phyloP scores from a whole-genome alignment of 257 asterid species.

The Rubia yunnanensis region DNA sequence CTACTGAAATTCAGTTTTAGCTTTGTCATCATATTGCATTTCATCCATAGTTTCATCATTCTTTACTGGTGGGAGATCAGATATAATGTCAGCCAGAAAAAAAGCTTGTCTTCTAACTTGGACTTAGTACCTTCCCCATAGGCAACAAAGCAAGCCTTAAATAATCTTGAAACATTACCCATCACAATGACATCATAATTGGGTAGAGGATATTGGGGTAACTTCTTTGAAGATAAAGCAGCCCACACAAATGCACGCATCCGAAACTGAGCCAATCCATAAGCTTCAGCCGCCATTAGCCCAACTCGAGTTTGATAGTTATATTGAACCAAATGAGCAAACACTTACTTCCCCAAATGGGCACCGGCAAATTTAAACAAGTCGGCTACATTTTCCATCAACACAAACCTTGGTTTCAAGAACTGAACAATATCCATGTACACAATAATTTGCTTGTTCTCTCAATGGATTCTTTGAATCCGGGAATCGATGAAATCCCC shows the following conservation, averaged over 20 bases:
- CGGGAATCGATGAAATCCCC: slow-evolving; percentile 72
- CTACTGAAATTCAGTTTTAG: slow-evolving; percentile 48
- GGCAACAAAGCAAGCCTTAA: slow-evolving; percentile 62
- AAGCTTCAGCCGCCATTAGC: slow-evolving; percentile 81
- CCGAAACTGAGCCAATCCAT: slow-evolving; percentile 78
- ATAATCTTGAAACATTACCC: slow-evolving; percentile 49
- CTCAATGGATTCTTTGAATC: slow-evolving; percentile 39
- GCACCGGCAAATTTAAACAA: slow-evolving; percentile 53
- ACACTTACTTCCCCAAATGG: slow-evolving; percentile 68
- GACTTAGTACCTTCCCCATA: slow-evolving; percentile 29
- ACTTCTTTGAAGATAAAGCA: slow-evolving; percentile 56
- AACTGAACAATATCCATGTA: too few relatives aligned
- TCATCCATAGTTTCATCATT: slow-evolving; percentile 53
- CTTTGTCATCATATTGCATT: slow-evolving; percentile 35
- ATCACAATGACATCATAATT: slow-evolving; percentile 51
- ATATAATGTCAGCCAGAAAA: slow-evolving; percentile 69
- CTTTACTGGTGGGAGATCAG: slow-evolving; percentile 68
- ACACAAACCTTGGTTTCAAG: slow-evolving; percentile 51
- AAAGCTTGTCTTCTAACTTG: slow-evolving; percentile 32
- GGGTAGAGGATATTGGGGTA: slow-evolving; percentile 81
- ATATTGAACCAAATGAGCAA: slow-evolving; percentile 53
- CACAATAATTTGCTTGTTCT: slow-evolving; percentile 70
- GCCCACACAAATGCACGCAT: slow-evolving; percentile 85
- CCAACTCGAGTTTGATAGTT: slow-evolving; percentile 74
- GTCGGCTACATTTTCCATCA: slow-evolving; percentile 90